Evolutionary conservation across 495 filamentous ascomycete species (phyloP).

Genomic region (Tricharina praecox): DNA sequence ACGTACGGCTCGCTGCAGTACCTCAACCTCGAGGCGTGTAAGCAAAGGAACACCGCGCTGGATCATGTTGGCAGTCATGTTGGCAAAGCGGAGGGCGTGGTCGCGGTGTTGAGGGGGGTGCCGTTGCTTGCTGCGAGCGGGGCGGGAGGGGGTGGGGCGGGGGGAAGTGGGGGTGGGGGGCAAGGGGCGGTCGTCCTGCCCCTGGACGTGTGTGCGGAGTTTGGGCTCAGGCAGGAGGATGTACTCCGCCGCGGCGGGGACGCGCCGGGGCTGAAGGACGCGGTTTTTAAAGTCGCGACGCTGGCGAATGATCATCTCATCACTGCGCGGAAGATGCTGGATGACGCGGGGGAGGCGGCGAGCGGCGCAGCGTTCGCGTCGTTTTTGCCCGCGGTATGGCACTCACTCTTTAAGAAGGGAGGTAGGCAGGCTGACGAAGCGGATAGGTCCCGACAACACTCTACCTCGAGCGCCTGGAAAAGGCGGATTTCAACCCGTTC

Average conservation of each 20-base stretch:
- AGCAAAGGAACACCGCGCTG: conserved; percentile 59
- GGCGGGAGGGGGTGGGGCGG: conserved; percentile 42
- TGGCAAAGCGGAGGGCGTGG: conserved; percentile 81
- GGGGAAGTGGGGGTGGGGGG: too few species aligned
- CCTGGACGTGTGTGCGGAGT: conserved; percentile 73
- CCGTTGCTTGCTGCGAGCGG: conserved; percentile 67
- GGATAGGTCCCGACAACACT: conserved; percentile 47
- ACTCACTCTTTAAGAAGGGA: too few species aligned
- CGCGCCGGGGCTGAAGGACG: conserved; percentile 66
- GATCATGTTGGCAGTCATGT: conserved; percentile 90
- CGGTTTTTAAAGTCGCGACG: conserved; percentile 81
- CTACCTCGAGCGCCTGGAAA: conserved; percentile 63
- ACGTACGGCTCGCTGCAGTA: conserved; percentile 93
- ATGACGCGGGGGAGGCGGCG: conserved; percentile 56
- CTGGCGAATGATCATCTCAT: conserved; percentile 89
- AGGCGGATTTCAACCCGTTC: conserved; percentile 70
- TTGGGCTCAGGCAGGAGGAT: conserved; percentile 67
- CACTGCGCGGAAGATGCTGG: conserved; percentile 78
- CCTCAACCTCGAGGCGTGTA: conserved; percentile 59
- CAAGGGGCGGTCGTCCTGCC: conserved; percentile 73
- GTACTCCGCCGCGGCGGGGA: conserved; percentile 61
- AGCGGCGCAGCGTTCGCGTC: conserved; percentile 51
- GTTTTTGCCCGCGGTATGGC: conserved; percentile 18
- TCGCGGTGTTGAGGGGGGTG: conserved; percentile 63
- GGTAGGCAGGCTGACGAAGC: conserved; percentile 15